These are phyloP conservation scores for Erodium trifolium DNA, from an alignment of 441 rosid species.

Conservation along the genomic window DNA sequence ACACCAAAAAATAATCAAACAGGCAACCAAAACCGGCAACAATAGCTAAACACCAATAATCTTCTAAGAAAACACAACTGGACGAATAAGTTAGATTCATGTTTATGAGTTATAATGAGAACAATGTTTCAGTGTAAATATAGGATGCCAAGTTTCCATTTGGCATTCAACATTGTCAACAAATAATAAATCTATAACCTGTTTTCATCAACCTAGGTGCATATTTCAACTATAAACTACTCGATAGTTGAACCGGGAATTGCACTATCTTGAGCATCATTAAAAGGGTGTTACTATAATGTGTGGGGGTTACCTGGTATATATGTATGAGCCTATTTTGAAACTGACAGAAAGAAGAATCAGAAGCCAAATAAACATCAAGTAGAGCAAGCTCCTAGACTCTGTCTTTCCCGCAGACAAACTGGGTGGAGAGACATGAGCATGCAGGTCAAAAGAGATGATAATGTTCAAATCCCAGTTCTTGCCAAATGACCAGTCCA, in stretches of 20 bases:
- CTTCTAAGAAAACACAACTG: not conserved
- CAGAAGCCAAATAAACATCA: slow-evolving; percentile 59
- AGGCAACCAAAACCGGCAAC: not conserved
- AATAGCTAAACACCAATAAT: not conserved
- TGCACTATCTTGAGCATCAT: not conserved
- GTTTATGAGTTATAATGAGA: slow-evolving; percentile 6
- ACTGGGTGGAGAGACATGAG: no score
- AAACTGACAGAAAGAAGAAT: slow-evolving; percentile 49
- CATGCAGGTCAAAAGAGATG: slow-evolving; percentile 30
- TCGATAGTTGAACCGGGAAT: not conserved
- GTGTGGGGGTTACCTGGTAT: slow-evolving; percentile 38
- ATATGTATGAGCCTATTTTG: slow-evolving; percentile 47
- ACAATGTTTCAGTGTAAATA: not conserved
- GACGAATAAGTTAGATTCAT: not conserved
- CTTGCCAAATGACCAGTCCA: slow-evolving; percentile 65
- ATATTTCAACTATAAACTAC: not conserved
- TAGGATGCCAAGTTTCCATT: not conserved
- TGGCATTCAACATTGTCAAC: not conserved
- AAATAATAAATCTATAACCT: slow-evolving; percentile 1
- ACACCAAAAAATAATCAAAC: not conserved
- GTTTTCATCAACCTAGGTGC: no score
- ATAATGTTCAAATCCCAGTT: slow-evolving; percentile 52
- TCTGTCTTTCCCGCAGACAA: slow-evolving; percentile 33
- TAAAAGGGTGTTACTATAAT: not conserved
- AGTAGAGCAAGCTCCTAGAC: slow-evolving; percentile 42